phyloP scores from a whole-genome alignment of 2,329 filamentous ascomycete species.

The Sphaerostilbella broomeana region DNA sequence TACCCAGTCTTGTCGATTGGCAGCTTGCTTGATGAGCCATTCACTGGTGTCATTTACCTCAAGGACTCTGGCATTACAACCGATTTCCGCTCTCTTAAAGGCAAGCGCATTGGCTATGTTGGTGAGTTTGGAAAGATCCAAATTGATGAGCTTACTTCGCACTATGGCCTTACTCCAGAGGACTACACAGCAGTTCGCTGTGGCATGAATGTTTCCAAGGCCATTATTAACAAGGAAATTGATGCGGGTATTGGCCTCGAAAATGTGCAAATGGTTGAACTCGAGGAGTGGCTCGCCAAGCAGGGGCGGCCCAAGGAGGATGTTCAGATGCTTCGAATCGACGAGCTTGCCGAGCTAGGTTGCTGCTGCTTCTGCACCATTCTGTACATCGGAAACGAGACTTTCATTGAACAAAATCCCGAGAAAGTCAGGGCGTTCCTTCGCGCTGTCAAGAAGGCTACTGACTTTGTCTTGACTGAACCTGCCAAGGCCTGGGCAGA shows the following conservation, averaged over 20 bases:
- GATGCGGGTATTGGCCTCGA: constrained; percentile 72
- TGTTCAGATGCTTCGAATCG: constrained; percentile 75
- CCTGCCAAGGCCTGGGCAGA: constrained; percentile 59
- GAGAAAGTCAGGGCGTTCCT: constrained; percentile 62
- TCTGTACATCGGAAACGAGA: constrained; percentile 72
- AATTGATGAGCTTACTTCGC: constrained; percentile 71
- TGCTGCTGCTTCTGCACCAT: constrained; percentile 83
- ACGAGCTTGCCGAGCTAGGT: constrained; percentile 70
- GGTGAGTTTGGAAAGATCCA: constrained; percentile 80
- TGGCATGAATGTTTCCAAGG: constrained; percentile 75
- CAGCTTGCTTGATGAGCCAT: constrained; percentile 71
- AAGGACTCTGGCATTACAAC: constrained; percentile 67
- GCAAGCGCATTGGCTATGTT: constrained; percentile 72
- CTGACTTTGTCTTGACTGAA: constrained; percentile 60
- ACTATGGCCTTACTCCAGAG: constrained; percentile 66
- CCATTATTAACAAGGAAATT: constrained; percentile 65
- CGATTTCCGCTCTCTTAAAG: constrained; percentile 68
- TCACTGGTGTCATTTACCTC: constrained; percentile 72
- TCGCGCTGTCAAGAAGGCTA: constrained; percentile 66
- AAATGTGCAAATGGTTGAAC: constrained; percentile 78
- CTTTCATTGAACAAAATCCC: constrained; percentile 59
- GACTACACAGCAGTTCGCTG: constrained; percentile 74
- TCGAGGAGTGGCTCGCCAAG: constrained; percentile 64
- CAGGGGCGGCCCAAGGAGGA: constrained; percentile 59
- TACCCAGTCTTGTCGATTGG: constrained; percentile 69